phyloP scores from a whole-genome alignment of 1,284 basidiomycete species.

The Moesziomyces aphidis region DNA sequence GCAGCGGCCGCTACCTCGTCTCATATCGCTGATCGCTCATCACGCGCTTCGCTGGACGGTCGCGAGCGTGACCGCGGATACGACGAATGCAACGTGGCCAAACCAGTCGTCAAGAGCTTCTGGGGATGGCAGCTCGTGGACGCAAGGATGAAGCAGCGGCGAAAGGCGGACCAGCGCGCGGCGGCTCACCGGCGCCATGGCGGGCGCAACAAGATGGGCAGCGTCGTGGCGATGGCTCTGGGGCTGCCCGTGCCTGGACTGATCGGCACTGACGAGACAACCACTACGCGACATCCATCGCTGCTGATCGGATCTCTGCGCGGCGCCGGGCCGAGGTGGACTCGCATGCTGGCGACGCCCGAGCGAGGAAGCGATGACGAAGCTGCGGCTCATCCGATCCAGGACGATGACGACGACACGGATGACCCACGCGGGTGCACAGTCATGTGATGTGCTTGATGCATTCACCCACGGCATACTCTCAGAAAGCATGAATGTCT shows the following conservation, averaged over 20 bases:
- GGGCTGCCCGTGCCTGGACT: conserved; percentile 8
- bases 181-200: conserved; percentile 9
- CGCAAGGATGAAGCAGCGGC: conserved; percentile 31
- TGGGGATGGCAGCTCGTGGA: conserved; percentile 57
- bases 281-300: not conserved
- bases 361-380: conserved; percentile 3
- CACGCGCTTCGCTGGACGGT: conserved; percentile 7
- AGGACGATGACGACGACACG: conserved; percentile 8
- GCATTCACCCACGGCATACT: not conserved
- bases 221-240: conserved; percentile 39
- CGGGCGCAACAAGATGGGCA: conserved; percentile 16
- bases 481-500: not conserved
- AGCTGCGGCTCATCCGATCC: not conserved
- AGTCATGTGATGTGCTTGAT: conserved; percentile 16
- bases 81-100: conserved; percentile 53
- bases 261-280: not conserved
- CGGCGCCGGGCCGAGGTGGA: conserved; percentile 9
- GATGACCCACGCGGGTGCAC: conserved; percentile 44
- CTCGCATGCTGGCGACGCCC: conserved; percentile 8
- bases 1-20: too few relatives aligned
- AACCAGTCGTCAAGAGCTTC: conserved; percentile 54
- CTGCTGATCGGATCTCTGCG: not conserved
- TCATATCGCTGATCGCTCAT: not conserved
- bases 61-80: conserved; percentile 11
- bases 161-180: conserved; percentile 36